Percentiles rank a stretch among this genome's conserved stretches.
phyloP scores from a whole-genome alignment of 768 basidiomycete species.

The Podaxis carcinomalis region DNA sequence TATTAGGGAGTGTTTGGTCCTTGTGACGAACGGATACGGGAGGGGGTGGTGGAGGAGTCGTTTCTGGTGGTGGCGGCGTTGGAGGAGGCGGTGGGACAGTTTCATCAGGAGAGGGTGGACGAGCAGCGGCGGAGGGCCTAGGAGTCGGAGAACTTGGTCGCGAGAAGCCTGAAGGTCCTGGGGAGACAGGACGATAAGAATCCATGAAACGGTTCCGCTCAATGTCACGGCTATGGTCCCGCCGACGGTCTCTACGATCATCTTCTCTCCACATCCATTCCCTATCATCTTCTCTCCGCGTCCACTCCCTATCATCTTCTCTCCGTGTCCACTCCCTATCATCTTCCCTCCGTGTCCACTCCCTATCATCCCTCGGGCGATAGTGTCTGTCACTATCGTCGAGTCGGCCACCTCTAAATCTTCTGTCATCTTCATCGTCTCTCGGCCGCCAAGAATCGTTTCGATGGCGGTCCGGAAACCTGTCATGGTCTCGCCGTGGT shows the following conservation, averaged over 20 bases:
- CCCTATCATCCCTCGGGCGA: slow-evolving; percentile 26
- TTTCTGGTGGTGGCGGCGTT: slow-evolving; percentile 18
- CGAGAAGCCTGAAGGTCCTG: slow-evolving; percentile 16
- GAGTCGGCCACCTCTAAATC: slow-evolving; percentile 20
- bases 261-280: slow-evolving; percentile 25
- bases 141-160: slow-evolving; percentile 17
- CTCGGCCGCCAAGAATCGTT: slow-evolving; percentile 22
- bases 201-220: slow-evolving; percentile 19
- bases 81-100: slow-evolving; percentile 12
- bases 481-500: slow-evolving; percentile 27
- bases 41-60: slow-evolving; percentile 18
- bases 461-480: slow-evolving; percentile 23
- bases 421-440: slow-evolving; percentile 26
- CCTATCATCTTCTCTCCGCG: slow-evolving; percentile 20
- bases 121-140: slow-evolving; percentile 13
- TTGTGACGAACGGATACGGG: slow-evolving; percentile 16
- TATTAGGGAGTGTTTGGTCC: not conserved
- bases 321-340: too few species aligned
- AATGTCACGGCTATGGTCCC: slow-evolving; percentile 19
- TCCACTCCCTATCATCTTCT: not conserved
- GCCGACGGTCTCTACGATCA: slow-evolving; percentile 13
- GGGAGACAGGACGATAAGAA: slow-evolving; percentile 19
- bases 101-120: slow-evolving; percentile 17
- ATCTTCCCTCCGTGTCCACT: slow-evolving; percentile 15
- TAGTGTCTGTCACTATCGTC: slow-evolving; percentile 20